These are phyloP conservation scores for Protostelium mycophagum DNA, from an alignment of 78 protist genomes.

Conservation along the genomic window DNA sequence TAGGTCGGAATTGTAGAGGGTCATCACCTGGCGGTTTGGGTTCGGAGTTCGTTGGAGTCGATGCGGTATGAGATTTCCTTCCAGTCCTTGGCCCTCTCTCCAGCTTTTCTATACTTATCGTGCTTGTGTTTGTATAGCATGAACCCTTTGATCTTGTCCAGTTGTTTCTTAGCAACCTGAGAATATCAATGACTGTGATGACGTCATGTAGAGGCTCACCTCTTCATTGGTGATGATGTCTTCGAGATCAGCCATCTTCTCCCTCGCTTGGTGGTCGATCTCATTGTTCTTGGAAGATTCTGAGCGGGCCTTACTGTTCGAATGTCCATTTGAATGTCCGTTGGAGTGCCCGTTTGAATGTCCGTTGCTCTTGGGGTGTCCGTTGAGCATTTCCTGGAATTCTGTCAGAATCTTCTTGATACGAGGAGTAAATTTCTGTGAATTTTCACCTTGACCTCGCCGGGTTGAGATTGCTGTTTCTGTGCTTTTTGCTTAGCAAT, in stretches of 20 bases:
- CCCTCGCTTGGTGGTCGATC: background rate
- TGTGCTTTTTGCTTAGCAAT: background rate
- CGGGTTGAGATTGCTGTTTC: background rate
- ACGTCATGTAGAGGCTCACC: background rate
- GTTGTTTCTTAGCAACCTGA: constrained; percentile 3
- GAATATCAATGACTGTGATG: background rate
- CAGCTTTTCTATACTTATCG: constrained; percentile 53
- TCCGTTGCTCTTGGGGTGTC: background rate
- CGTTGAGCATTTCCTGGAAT: background rate
- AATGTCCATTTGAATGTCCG: constrained; percentile 6
- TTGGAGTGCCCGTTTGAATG: constrained; percentile 2
- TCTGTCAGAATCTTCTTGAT: background rate
- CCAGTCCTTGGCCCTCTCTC: constrained; percentile 60
- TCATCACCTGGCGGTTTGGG: background rate
- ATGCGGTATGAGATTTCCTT: constrained; percentile 46
- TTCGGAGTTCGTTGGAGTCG: background rate
- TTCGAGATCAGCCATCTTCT: background rate
- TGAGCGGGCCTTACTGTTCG: background rate
- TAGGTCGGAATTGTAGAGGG: constrained; percentile 5
- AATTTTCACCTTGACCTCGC: background rate
- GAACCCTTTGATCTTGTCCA: constrained; percentile 66
- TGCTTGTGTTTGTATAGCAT: constrained; percentile 55
- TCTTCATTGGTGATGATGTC: constrained; percentile 1
- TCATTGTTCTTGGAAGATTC: background rate
- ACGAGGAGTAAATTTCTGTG: too few species aligned